phyloP scores from a whole-genome alignment of 73 alveolate genomes.

The Stentor coeruleus region DNA sequence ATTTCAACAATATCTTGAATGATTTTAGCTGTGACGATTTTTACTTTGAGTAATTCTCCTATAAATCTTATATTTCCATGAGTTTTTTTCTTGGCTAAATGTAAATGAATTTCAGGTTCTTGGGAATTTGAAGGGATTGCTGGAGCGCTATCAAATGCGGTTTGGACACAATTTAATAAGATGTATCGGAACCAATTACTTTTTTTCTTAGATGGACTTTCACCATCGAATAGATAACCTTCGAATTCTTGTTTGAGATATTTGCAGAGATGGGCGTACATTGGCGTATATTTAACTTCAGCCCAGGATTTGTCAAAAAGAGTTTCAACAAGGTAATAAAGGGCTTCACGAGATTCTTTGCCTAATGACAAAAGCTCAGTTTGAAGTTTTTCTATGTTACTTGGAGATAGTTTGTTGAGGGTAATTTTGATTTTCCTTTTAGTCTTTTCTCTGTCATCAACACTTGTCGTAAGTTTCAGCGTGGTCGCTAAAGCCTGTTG shows the following conservation, averaged over 20 bases:
- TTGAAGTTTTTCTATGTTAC: conserved; percentile 21
- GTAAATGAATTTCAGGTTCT: neutral
- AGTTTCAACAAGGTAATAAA: neutral
- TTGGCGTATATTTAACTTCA: conserved; percentile 24
- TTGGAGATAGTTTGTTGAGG: conserved; percentile 27
- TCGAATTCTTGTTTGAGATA: neutral
- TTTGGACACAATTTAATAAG: neutral
- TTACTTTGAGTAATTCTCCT: conserved; percentile 10
- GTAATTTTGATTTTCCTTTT: conserved; percentile 14
- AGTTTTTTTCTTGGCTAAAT: conserved; percentile 2
- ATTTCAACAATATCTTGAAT: neutral
- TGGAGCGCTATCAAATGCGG: neutral
- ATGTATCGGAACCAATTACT: neutral
- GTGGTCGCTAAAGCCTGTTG: conserved; percentile 11
- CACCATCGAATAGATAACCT: neutral
- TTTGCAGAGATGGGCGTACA: conserved; percentile 30
- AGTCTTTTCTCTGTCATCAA: neutral
- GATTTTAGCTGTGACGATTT: conserved; percentile 4
- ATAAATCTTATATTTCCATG: conserved; percentile 29
- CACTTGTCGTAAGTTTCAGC: neutral
- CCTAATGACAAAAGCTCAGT: neutral
- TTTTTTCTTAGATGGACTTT: neutral
- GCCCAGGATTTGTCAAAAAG: conserved; percentile 20
- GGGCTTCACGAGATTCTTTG: neutral
- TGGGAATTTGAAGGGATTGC: conserved; percentile 1